These are phyloP conservation scores for Patellifolia procumbens DNA, from an alignment of 179 eudicot genomes.

Conservation along the genomic window DNA sequence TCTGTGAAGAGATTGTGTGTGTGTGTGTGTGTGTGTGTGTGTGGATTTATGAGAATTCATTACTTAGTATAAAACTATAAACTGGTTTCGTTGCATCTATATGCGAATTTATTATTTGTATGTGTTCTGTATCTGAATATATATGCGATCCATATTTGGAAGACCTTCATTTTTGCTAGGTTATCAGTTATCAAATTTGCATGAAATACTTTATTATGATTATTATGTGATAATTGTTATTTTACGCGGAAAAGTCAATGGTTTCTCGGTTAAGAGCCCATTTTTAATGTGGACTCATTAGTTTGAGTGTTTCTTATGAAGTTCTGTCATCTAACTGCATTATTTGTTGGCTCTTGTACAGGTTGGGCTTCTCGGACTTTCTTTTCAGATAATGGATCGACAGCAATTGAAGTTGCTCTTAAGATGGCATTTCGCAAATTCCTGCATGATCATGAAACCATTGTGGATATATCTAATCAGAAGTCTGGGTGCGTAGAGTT, in stretches of 20 bases:
- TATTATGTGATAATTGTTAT: too few relatives aligned
- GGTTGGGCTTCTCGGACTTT: constrained; percentile 96
- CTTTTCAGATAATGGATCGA: constrained; percentile 97
- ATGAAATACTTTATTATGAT: too few relatives aligned
- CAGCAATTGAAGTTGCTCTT: constrained; percentile 94
- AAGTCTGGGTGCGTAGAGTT: constrained; percentile 46
- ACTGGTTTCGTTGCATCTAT: too few relatives aligned
- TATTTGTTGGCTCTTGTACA: constrained; percentile 31
- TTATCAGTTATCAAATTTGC: too few relatives aligned
- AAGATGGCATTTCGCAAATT: constrained; percentile 99
- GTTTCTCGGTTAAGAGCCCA: neutral
- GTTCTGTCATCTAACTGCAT: constrained; percentile 11
- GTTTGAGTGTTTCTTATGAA: constrained; percentile 8
- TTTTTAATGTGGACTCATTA: neutral
- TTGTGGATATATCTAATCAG: constrained; percentile 33
- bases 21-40: neutral
- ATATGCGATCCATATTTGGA: too few relatives aligned
- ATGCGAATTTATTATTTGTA: too few relatives aligned
- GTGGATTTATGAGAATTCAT: too few relatives aligned
- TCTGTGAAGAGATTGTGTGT: too few relatives aligned
- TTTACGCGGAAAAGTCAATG: too few relatives aligned
- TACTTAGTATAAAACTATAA: too few relatives aligned
- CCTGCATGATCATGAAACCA: constrained; percentile 55
- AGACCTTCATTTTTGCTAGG: too few relatives aligned
- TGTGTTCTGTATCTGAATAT: too few relatives aligned